A percentile compares a stretch with the other conserved stretches of the same genome.
Evolutionary conservation across 2,329 filamentous ascomycete species (phyloP).

Genomic region (Aspergillus sclerotialis): DNA sequence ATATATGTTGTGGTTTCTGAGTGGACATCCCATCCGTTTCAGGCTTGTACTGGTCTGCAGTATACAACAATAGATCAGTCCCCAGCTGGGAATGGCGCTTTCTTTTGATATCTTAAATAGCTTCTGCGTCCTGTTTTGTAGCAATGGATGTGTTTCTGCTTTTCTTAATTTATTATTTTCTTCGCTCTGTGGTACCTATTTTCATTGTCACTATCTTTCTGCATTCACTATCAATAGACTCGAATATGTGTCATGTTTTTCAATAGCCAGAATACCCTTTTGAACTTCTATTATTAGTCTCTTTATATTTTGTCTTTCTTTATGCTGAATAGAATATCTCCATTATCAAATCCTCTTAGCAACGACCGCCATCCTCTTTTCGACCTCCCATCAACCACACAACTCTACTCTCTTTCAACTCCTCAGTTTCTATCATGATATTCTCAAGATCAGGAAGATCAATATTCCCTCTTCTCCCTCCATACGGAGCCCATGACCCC

Average conservation of each 20-base stretch:
- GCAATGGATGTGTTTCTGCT: neutral
- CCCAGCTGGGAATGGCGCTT: too few relatives aligned
- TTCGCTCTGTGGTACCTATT: too few relatives aligned
- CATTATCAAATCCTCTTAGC: neutral
- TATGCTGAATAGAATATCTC: slow-evolving; percentile 1
- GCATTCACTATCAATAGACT: slow-evolving; percentile 11
- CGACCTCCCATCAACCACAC: neutral
- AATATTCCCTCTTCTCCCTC: slow-evolving; percentile 33
- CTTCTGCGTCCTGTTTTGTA: neutral
- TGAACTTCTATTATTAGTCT: slow-evolving; percentile 10
- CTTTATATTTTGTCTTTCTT: slow-evolving; percentile 2
- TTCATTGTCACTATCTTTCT: slow-evolving; percentile 3
- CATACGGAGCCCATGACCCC: slow-evolving; percentile 35
- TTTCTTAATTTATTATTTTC: slow-evolving; percentile 1
- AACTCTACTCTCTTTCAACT: neutral
- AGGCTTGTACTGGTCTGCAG: too few relatives aligned
- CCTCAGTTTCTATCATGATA: slow-evolving; percentile 18
- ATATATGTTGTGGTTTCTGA: neutral
- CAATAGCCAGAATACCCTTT: slow-evolving; percentile 7
- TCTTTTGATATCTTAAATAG: too few relatives aligned
- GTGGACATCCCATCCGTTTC: too few relatives aligned
- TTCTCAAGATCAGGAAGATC: slow-evolving; percentile 25
- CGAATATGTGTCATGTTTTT: slow-evolving; percentile 9
- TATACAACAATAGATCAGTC: too few relatives aligned
- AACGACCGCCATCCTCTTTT: neutral